Evolutionary conservation across 768 basidiomycete species (phyloP), one percentile per base, ranked within the genome.

Genomic region (Butyriboletus loyo): DNA sequence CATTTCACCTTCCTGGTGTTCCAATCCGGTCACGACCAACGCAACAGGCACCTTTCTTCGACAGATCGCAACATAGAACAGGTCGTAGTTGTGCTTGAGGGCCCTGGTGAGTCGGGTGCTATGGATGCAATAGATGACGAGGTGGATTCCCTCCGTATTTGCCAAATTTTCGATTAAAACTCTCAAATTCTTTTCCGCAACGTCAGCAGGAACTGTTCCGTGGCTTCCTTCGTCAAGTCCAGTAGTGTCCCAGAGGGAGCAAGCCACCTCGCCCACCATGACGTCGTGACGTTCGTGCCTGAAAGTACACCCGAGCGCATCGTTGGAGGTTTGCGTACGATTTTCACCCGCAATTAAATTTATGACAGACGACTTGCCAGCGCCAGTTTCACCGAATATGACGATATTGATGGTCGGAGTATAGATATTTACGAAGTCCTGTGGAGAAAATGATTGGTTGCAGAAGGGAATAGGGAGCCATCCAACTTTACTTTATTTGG

Each of bases 21-120:
- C 74, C 15, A 75, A 58, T 17, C 71, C 68, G 0, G 72, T 75
- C 7, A 74, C 58, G 7, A 69, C 71, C 6, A 74, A 45, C 0
- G 68, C 62, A n/a, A 71, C 63, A 3, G 71, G 74, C 5, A 74
- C 75, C 28, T 62, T 49, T 30, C 55, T 51, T 19, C 55, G 62
- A 46, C 75, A 75, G 28, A 75, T 62, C 3, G 66, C 59, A 17
- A 66, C 59, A 27, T 66, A 60, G 39, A 73, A 70, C 4, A 73
- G 35, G 27, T 58, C 50, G 61, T 72, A 75, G 55, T 72, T 75
- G 28, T 63, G 60, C 24, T 60, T 50, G 19, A 66, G 53, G 10
- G 44, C 52, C 19, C 31, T 54, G 3, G 53, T 54, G 32, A 46
- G 37, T 31, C 53, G 30, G 21, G 9, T 13, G 1, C 17, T 52